Percentiles rank a stretch among this genome's conserved stretches.
phyloP scores from a whole-genome alignment of 306 rosid genomes.

The Abrus precatorius region DNA sequence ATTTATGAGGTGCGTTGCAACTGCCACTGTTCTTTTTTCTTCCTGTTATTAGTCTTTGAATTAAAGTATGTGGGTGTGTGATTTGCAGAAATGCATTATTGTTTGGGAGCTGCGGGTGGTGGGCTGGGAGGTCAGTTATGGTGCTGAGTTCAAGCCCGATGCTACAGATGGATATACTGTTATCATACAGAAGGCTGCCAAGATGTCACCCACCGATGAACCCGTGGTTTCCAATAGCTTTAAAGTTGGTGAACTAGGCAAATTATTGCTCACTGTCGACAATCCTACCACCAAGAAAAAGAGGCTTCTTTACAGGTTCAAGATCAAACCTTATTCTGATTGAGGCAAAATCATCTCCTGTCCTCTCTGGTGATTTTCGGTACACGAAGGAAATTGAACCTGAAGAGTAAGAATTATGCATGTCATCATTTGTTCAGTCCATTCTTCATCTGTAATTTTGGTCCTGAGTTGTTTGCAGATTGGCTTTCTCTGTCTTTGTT shows the following conservation, averaged over 20 bases:
- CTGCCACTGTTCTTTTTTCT: background rate
- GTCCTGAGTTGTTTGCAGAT: slow-evolving; percentile 54
- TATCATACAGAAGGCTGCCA: slow-evolving; percentile 77
- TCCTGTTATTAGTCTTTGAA: slow-evolving; percentile 21
- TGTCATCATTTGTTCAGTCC: slow-evolving; percentile 47
- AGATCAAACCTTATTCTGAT: slow-evolving; percentile 67
- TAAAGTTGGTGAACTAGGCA: slow-evolving; percentile 87
- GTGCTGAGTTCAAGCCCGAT: slow-evolving; percentile 89
- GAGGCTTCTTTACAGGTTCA: slow-evolving; percentile 97
- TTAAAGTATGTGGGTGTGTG: slow-evolving; percentile 19
- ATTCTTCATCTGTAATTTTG: slow-evolving; percentile 48
- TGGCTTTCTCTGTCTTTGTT: slow-evolving; percentile 47
- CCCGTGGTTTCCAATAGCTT: slow-evolving; percentile 76
- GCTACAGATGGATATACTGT: slow-evolving; percentile 67
- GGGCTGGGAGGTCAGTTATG: slow-evolving; percentile 94
- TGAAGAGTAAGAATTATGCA: slow-evolving; percentile 48
- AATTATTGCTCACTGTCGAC: slow-evolving; percentile 78
- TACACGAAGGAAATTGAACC: slow-evolving; percentile 33
- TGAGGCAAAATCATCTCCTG: slow-evolving; percentile 44
- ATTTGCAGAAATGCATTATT: slow-evolving; percentile 81
- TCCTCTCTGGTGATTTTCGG: slow-evolving; percentile 20
- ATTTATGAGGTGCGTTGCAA: slow-evolving; percentile 76
- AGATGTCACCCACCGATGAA: slow-evolving; percentile 77
- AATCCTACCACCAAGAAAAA: slow-evolving; percentile 85
- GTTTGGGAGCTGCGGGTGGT: slow-evolving; percentile 98